Evolutionary conservation across 177 flowering plant genomes (phyloP), one percentile per base, ranked within the genome.

Genomic region (Vitis hybrid): DNA sequence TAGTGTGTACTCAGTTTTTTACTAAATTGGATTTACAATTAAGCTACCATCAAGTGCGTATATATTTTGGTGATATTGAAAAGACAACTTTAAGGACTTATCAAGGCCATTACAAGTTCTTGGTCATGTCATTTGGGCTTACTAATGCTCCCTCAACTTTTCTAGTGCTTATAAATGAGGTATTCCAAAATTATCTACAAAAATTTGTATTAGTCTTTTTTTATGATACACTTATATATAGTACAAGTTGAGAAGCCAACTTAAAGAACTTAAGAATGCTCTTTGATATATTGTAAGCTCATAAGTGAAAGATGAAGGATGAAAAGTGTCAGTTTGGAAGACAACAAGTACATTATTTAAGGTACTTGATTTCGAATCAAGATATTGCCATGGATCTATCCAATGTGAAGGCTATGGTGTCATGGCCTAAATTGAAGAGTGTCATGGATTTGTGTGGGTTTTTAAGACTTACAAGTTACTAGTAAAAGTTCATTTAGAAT

Each of bases 141-240:
- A 41, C 46, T 8, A 41, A 41, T 41, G 46, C 1, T 41, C 46
- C 8, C 9, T 41, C 46, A 41, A 41, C 2, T 8, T 41, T 41
- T 8, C 46, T 0, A 41, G 46, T 8, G 6, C 46, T 41, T 41
- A 41, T 41, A 8, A 41, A 41, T 41, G 9, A 41, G 8, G 13
- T 68, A 4, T 59, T 24, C 6, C 27, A n/a, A 15, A 12, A 9
- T 2, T 30, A 7, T 11, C 17, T 73, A 2, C 1, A 63, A 14
- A 73, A 68, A 20, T 73, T 61, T 41, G 27, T 67, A 5, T 21
- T 67, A 12, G 66, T 63, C 1, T 54, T 70, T 24, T 61, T 69
- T 27, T 21, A 69, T 13, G 56, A 67, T 11, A 73, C 66, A 0
- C 18, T 73, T 3, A 62, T 73, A 11, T 73, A 67, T 27, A 73